Evolutionary conservation across 75 land plant genomes (phyloP).

Genomic region (Picea glauca): DNA sequence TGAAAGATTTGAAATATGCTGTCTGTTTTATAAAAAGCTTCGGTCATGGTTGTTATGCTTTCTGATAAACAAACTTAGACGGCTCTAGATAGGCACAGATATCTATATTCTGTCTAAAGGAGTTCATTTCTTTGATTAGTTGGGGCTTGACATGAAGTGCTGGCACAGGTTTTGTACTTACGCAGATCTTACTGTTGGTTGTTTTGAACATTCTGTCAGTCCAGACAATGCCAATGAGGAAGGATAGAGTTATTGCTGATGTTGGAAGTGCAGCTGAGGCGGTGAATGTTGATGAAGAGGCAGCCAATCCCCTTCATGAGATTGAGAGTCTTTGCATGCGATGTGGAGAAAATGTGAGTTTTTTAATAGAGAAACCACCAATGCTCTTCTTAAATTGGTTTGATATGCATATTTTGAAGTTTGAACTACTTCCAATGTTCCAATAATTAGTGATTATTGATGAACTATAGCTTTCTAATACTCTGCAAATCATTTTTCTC

Average conservation of each 20-base stretch:
- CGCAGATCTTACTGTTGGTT: background rate
- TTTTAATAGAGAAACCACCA: background rate
- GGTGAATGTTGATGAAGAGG: conserved; percentile 24
- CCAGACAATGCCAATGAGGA: background rate
- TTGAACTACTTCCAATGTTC: background rate
- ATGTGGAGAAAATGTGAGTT: conserved; percentile 80
- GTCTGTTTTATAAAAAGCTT: background rate
- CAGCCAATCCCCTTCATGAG: conserved; percentile 53
- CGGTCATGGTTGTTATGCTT: background rate
- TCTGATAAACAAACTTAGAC: background rate
- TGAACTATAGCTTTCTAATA: background rate
- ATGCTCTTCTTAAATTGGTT: conserved; percentile 1
- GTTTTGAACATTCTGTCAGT: background rate
- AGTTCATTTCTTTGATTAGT: background rate
- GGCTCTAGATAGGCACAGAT: background rate
- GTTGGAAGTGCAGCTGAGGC: conserved; percentile 54
- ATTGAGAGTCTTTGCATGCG: conserved; percentile 97
- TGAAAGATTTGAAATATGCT: background rate
- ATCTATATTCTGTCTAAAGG: background rate
- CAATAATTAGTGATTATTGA: background rate
- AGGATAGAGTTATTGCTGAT: conserved; percentile 12
- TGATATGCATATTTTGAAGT: background rate
- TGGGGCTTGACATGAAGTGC: background rate
- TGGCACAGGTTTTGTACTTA: background rate
- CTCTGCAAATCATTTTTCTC: background rate